Base-by-base conservation (phyloP, 345 rosid genomes). In the Crucihimalaya himalaica region DNA sequence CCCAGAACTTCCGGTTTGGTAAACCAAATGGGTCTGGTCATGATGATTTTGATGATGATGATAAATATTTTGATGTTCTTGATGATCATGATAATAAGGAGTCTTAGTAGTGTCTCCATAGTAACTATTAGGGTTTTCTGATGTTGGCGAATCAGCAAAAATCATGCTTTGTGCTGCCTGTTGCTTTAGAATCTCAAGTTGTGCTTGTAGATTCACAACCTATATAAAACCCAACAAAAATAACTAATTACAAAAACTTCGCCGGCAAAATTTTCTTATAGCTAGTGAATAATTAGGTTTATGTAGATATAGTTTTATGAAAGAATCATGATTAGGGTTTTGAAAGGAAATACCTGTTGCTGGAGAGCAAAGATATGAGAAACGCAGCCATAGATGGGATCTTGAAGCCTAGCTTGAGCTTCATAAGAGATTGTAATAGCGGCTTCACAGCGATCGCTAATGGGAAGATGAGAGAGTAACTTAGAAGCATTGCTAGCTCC, bases 401-500 rank as follows among this genome's bases (percentile, higher is more conserved):
- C 97, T 64, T 88, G 97, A 66, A 94, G 95, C 80, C 98, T 78
- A 27, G 98, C 96, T 83, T 89, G 96, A 80, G 98, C 97, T 82
- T 94, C 98, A 75, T 94, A 94, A 4, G 96, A 88, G 85, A 91
- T 91, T 21, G 98, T 94, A 63, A 91, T 84, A 0, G 94, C 96
- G 3, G 98, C 97, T 75, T 94, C 95, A 13, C 93, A 85, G 3
- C 97, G 88, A 34, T 94, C 93, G 15, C 68, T 73, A 3, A 77
- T 85, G 6, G 97, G 98, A 23, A 94, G 88, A 64, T 89, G 89
- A 57, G 90, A 81, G 37, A 94, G 91, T 67, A 91, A 67, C 72
- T 94, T 94, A 8, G 98, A 91, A 35, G 88, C 95, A 78, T 91
- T 91, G 82, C 98, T 94, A 64, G 98, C 98, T 59, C 98, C 98